Percentiles rank a stretch among this genome's conserved stretches.
phyloP scores from a whole-genome alignment of 352 stramenopile genomes.

The Globisporangium splendens region DNA sequence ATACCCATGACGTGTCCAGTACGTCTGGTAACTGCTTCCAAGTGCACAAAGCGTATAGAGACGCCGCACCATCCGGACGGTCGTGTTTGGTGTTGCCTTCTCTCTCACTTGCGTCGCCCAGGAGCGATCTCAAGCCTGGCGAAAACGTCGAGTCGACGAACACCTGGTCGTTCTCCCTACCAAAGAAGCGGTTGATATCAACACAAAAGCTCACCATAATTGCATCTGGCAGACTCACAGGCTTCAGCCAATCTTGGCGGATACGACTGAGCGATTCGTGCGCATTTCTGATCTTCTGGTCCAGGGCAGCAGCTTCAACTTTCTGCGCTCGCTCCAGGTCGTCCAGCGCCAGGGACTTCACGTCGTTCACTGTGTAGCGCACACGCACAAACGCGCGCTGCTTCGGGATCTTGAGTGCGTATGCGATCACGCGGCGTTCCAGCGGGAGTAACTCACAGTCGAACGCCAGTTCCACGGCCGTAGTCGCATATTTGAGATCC shows the following conservation, averaged over 20 bases:
- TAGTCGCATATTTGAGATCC: neutral
- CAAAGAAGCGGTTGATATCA: slow-evolving; percentile 42
- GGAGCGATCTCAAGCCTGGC: slow-evolving; percentile 1
- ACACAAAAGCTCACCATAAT: slow-evolving; percentile 15
- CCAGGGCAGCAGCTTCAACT: neutral
- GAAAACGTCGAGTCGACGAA: slow-evolving; percentile 48
- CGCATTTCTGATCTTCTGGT: neutral
- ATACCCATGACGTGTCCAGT: slow-evolving; percentile 24
- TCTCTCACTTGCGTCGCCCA: neutral
- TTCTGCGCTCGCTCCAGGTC: slow-evolving; percentile 7
- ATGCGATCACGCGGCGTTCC: slow-evolving; percentile 27
- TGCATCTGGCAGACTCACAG: too few species aligned
- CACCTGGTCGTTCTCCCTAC: slow-evolving; percentile 1
- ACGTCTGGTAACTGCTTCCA: slow-evolving; percentile 29
- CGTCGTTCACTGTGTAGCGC: slow-evolving; percentile 20
- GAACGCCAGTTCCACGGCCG: slow-evolving; percentile 13
- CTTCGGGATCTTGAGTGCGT: slow-evolving; percentile 19
- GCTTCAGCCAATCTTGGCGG: too few species aligned
- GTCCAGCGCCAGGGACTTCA: neutral
- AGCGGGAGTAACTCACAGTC: slow-evolving; percentile 31
- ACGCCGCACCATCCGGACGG: neutral
- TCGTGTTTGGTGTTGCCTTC: neutral
- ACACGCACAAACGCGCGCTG: slow-evolving; percentile 47
- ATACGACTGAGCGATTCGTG: neutral
- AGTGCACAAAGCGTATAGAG: slow-evolving; percentile 14